Conservation (phyloP, 2,329 filamentous ascomycete species). For the Clonostachys chloroleuca region DNA sequence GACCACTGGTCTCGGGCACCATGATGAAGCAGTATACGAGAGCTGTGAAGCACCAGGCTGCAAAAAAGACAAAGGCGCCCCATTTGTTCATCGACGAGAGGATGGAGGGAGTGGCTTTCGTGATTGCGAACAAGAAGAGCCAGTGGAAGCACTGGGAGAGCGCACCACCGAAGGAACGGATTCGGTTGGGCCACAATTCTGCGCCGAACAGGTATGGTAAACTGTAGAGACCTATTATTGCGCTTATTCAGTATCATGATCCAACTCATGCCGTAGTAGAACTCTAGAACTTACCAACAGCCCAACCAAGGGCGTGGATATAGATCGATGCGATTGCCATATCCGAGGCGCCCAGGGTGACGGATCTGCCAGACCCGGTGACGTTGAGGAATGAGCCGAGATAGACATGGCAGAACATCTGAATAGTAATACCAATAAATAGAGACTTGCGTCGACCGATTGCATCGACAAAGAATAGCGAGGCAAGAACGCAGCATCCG, state of each 20-base stretch:
- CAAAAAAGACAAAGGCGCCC: slow-evolving; percentile 37
- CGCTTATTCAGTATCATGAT: neutral
- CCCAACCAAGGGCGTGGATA: slow-evolving; percentile 38
- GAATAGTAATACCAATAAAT: slow-evolving; percentile 24
- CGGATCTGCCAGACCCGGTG: slow-evolving; percentile 10
- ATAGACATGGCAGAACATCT: slow-evolving; percentile 34
- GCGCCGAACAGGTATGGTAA: slow-evolving; percentile 38
- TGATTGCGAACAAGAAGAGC: slow-evolving; percentile 35
- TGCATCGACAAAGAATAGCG: slow-evolving; percentile 37
- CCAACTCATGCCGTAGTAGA: neutral
- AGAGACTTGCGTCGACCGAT: slow-evolving; percentile 32
- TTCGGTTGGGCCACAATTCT: slow-evolving; percentile 38
- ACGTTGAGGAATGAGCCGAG: slow-evolving; percentile 31
- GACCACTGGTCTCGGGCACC: slow-evolving; percentile 30
- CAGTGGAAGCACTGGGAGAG: slow-evolving; percentile 20
- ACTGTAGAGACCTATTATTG: slow-evolving; percentile 16
- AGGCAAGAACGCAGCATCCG: slow-evolving; percentile 29
- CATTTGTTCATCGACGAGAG: slow-evolving; percentile 26
- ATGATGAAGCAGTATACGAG: slow-evolving; percentile 30
- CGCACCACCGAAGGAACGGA: slow-evolving; percentile 36
- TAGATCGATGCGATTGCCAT: slow-evolving; percentile 37
- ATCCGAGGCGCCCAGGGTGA: slow-evolving; percentile 19
- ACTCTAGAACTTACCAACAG: slow-evolving; percentile 13
- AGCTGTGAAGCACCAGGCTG: slow-evolving; percentile 26
- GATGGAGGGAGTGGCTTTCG: slow-evolving; percentile 23